Evolutionary conservation across 805 yeast species (phyloP), one percentile per base, ranked within the genome.

Genomic region (Diddensiella caesifluorescens): DNA sequence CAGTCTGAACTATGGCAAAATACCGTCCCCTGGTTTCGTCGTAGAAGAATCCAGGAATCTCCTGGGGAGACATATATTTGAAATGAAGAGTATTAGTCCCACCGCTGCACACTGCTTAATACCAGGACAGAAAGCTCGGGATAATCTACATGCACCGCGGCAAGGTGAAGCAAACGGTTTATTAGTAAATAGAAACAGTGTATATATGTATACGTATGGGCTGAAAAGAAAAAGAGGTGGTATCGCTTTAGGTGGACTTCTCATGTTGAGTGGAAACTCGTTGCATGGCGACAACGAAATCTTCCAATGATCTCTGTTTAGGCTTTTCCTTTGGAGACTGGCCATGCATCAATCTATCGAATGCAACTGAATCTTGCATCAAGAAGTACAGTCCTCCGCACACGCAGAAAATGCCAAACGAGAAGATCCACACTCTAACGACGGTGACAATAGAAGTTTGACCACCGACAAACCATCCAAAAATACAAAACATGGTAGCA

Each of bases 391-490:
- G 85, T 77, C 95, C 96, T 69, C 95, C 95, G 75, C 87, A 70
- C 70, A 81, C 78, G 77, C 95, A 88, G 90, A 88, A 88, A 70
- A 84, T 82, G 78, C 96, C 96, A 74, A 88, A 83, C 50, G 96
- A 87, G 86, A 85, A 87, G 65, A 88, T 71, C 92, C 92, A 88
- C 70, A 83, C 79, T 77, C 95, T 83, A 67, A 82, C 89, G 65
- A 88, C 94, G 45, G 96, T 80, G 57, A 88, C 95, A 57, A 88
- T 82, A 71, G 90, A 95, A 67, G 90, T 88, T 88, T 92, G 86
- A 80, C 88, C 88, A 71, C 85, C 95, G 55, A 94, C 83, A 90
- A 94, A 87, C 95, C 95, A 88, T 60, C 96, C 96, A 80, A 86
- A 88, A 63, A 87, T 69, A 61, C 87, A 73, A 80, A 87, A 88